Percentiles rank a stretch among this genome's conserved stretches.
phyloP scores from a whole-genome alignment of 2,329 filamentous ascomycete species.

The Aspergillus nomiae region DNA sequence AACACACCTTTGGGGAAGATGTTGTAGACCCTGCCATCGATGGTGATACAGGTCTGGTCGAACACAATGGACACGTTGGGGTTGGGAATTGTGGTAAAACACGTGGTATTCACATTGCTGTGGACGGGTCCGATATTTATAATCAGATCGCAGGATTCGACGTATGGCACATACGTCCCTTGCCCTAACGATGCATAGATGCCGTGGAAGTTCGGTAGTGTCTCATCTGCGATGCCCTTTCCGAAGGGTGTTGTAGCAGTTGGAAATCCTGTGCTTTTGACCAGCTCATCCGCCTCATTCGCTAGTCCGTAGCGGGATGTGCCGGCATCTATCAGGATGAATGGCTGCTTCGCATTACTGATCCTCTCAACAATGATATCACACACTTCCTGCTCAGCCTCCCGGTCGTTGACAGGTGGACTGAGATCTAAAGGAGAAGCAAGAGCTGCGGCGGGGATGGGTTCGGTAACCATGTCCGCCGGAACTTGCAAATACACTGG shows the following conservation, averaged over 20 bases:
- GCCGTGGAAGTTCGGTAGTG: constrained; percentile 50
- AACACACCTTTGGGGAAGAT: constrained; percentile 58
- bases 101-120: constrained; percentile 58
- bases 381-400: constrained; percentile 9
- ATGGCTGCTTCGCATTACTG: constrained; percentile 48
- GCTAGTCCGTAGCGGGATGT: constrained; percentile 42
- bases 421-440: constrained; percentile 10
- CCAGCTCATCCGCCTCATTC: constrained; percentile 46
- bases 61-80: constrained; percentile 80
- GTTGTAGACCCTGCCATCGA: constrained; percentile 77
- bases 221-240: constrained; percentile 55
- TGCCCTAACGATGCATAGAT: constrained; percentile 49
- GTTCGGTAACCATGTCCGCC: constrained; percentile 50
- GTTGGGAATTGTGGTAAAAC: constrained; percentile 78
- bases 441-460: constrained; percentile 17
- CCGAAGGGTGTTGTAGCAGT: constrained; percentile 52
- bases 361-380: constrained; percentile 43
- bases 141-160: constrained; percentile 41
- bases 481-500: constrained; percentile 60
- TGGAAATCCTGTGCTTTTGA: constrained; percentile 48
- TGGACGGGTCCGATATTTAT: constrained; percentile 36
- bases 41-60: constrained; percentile 71
- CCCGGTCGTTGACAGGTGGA: constrained; percentile 23
- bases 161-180: constrained; percentile 25
- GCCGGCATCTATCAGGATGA: constrained; percentile 57